Evolutionary conservation across 2,329 filamentous ascomycete genomes (phyloP).

Genomic region (Fusarium miscanthi): DNA sequence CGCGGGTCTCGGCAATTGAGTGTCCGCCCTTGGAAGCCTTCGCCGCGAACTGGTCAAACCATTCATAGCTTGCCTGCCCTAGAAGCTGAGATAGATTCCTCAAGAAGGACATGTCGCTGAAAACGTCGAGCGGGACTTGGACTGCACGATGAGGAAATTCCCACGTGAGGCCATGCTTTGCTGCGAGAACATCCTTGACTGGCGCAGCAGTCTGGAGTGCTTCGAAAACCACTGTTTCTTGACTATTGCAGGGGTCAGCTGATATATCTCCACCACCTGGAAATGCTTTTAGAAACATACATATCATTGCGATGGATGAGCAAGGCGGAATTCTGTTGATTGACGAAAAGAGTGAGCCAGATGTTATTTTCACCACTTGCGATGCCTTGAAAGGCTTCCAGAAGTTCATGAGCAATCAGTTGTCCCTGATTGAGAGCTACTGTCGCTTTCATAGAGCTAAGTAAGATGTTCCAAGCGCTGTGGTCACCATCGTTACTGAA

Average conservation of each 20-base stretch:
- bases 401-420: background rate
- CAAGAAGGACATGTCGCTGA: slow-evolving; percentile 55
- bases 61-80: slow-evolving; percentile 65
- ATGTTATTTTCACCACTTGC: background rate
- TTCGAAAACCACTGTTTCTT: slow-evolving; percentile 56
- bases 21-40: slow-evolving; percentile 62
- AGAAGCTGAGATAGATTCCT: slow-evolving; percentile 62
- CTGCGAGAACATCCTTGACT: slow-evolving; percentile 62
- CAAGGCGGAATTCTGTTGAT: slow-evolving; percentile 49
- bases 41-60: slow-evolving; percentile 64
- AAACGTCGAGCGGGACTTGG: slow-evolving; percentile 52
- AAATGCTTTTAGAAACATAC: slow-evolving; percentile 9
- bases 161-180: slow-evolving; percentile 64
- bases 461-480: background rate
- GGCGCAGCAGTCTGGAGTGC: slow-evolving; percentile 68
- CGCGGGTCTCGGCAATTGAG: slow-evolving; percentile 63
- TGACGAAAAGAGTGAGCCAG: slow-evolving; percentile 35
- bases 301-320: slow-evolving; percentile 37
- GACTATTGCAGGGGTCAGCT: slow-evolving; percentile 24
- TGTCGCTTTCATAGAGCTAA: slow-evolving; percentile 5
- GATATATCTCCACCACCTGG: background rate
- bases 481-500: background rate
- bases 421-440: background rate
- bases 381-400: background rate
- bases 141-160: slow-evolving; percentile 69